Conservation (phyloP, 2,329 filamentous ascomycete species). For the Cladorrhinum sp. region DNA sequence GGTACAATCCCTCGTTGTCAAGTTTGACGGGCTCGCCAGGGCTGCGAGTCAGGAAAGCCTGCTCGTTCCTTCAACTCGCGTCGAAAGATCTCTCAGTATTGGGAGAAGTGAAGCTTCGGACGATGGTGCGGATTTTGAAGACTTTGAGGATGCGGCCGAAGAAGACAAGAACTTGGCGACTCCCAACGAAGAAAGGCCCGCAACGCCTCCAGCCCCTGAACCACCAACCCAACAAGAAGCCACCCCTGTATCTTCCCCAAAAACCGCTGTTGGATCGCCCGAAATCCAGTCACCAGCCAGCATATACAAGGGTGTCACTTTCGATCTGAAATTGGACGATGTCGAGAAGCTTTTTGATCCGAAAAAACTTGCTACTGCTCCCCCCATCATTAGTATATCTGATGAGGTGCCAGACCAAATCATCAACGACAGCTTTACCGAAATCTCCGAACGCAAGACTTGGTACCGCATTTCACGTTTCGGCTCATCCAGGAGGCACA, state of each 20-base stretch:
- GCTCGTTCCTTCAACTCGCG: constrained; percentile 12
- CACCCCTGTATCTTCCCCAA: background rate
- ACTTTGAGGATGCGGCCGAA: constrained; percentile 32
- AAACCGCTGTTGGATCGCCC: background rate
- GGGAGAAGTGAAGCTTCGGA: constrained; percentile 14
- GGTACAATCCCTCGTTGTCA: constrained; percentile 49
- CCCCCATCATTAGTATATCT: constrained; percentile 21
- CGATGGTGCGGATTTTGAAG: constrained; percentile 28
- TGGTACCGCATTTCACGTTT: constrained; percentile 64
- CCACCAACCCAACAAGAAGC: background rate
- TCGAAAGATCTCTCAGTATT: constrained; percentile 14
- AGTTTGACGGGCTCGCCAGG: constrained; percentile 46
- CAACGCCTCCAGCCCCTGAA: background rate
- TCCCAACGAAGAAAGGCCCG: background rate
- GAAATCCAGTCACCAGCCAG: constrained; percentile 2
- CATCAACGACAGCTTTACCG: constrained; percentile 51
- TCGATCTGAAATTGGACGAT: constrained; percentile 16
- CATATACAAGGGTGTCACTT: constrained; percentile 28
- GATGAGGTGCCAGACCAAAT: constrained; percentile 44
- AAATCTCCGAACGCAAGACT: constrained; percentile 56
- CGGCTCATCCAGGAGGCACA: constrained; percentile 56
- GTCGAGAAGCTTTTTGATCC: constrained; percentile 35
- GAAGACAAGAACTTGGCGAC: background rate
- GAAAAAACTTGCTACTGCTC: constrained; percentile 31
- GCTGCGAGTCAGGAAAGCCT: constrained; percentile 29